Base-by-base conservation (phyloP, 306 rosid species). In the Trichosanthes cucumerina region DNA sequence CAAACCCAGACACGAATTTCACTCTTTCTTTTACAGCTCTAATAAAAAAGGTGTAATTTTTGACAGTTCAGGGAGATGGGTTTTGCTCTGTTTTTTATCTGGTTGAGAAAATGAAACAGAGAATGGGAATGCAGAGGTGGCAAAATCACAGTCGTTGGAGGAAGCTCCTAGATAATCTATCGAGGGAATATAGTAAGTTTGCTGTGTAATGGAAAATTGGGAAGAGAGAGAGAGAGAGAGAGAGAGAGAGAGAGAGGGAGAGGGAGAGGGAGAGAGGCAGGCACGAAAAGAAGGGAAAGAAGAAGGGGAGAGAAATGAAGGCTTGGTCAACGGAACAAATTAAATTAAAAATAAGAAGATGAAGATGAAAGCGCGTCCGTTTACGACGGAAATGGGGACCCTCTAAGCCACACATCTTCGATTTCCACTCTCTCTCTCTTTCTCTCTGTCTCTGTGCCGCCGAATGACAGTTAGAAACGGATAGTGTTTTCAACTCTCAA, bases 321-420 rank as follows among this genome's bases (percentile, higher is more conserved):
- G 83, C 81, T 79, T 43, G 52, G 82, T 85, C 90, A 89, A 82
- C 89, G n/a, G 21, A 8, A 43, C n/a, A 1, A 70, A 70, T 43
- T 70, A 72, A 47, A 71, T 6, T 62, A 72, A 54, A 11, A 21
- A 85, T 7, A 79, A 72, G 50, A 13, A 21, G 81, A 33, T 57
- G 44, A 10, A 19, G 83, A 33, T 57, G 77, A 83, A 85, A 87
- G 52, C 84, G 92, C 92, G 89, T 87, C 92, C 92, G 79, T 73
- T 47, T 31, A 72, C 86, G 63, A 34, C 79, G 92, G 84, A 85
- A 72, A 83, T 83, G 87, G 83, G 79, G 77, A 31, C 81, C 88
- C 72, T 80, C 47, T 23, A 50, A 76, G 62, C 90, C 92, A 47
- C 70, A 75, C 82, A 46, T 1, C 68, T 13, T 60, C 68, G 68